Base-by-base conservation (phyloP, 441 rosid species). In the Bruguiera hainesii region DNA sequence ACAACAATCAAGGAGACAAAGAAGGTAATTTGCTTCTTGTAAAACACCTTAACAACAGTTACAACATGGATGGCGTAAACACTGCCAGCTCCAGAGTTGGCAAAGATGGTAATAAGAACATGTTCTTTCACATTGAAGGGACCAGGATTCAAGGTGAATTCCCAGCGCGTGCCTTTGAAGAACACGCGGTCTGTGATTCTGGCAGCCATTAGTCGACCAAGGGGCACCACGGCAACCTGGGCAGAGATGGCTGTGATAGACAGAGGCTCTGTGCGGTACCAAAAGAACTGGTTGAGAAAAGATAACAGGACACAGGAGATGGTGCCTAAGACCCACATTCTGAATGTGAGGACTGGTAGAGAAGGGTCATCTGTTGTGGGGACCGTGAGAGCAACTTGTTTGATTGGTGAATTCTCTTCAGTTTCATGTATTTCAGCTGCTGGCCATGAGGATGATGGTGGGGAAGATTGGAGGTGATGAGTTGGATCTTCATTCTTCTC, bases 81-180 rank as follows among this genome's bases (percentile, higher is more conserved):
- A 42, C 91, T 87, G 9, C 97, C 97, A 52, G 98, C 97, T 70
- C 98, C 98, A 2, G 98, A 92, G 59, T 90, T 93, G 19, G 98
- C 98, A 62, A 93, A 90, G 19, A 93, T 90, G 42, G 98, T 93
- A 56, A 93, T 89, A 23, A 90, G 82, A 28, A 93, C 97, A 81
- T 93, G 98, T 69, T 93, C 98, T 78, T 93, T 93, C 18, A 90
- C 91, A 70, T 93, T 90, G 80, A 90, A 93, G 4, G 98, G 97
- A 20, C 98, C 98, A 11, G 98, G 98, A 73, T 93, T 90, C 71
- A 90, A 78, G 0, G 84, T 86, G 73, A 90, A 93, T 60, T 93
- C 93, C 84, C 90, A 86, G 0, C 80, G 71, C 15, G 75, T 83
- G 39, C 93, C 97, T 73, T 71, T 74, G 62, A 90, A 78, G 83